Evolutionary conservation across 1,284 basidiomycete genomes (phyloP), one percentile per base, ranked within the genome.

Genomic region (Ceratobasidium sp.): DNA sequence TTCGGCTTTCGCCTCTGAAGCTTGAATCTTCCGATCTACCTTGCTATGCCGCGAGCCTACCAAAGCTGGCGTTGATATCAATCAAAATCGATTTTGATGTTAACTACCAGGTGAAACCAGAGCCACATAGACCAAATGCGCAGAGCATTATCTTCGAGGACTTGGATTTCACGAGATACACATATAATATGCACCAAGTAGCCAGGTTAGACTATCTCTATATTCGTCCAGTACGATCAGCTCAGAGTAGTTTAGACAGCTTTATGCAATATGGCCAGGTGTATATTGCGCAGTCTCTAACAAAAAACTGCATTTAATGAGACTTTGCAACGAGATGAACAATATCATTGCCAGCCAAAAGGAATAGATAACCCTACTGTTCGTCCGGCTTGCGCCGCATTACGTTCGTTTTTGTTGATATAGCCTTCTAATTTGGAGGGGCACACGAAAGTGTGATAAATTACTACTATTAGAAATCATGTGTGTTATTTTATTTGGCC

Each of bases 131-230:
- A 16, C 34, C 64, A 6, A 9, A 46, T 30, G 53, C 65, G 4
- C 52, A 52, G n/a, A 36, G 45, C 18, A 5, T 64, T 34, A 30
- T 39, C 10, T 10, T 64, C 23, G 61, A 64, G 16, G 26, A 46
- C n/a, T 21, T 50, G 23, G n/a, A 64, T 30, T n/a, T 36, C 5
- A 3, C 1, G 10, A 1, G 2, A 18, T 18, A 34, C 28, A 34
- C n/a, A 23, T 21, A 21, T 2, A 16, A 53, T 14, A 53, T 41
- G 16, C 34, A 23, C 16, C 18, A 55, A 21, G 21, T 67, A 39
- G 62, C 48, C 9, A 67, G 62, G 62, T 67, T 21, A 23, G 62
- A 53, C 2, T 16, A 3, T 53, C 21, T 55, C n/a, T 10, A n/a
- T 32, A n/a, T 23, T 45, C 23, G 9, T 26, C 2, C 18, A 34